Percentiles rank a stretch among this genome's conserved stretches.
Conservation (phyloP, 495 filamentous ascomycete genomes). For the Chaetomidium leptoderma region DNA sequence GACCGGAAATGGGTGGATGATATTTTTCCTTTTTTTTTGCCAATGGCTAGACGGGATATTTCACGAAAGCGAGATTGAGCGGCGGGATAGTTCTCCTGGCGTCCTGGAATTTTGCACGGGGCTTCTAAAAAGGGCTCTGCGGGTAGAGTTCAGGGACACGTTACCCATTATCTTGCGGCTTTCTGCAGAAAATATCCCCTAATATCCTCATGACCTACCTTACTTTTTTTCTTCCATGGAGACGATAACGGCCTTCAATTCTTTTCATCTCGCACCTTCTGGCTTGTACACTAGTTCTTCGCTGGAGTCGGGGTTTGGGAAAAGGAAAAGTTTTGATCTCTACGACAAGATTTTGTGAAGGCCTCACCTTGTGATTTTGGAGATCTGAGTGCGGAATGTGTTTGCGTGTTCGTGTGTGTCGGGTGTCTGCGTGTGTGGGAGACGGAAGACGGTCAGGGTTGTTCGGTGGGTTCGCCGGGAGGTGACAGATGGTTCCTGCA, state of each 20-base stretch:
- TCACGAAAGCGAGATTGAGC: constrained; percentile 29
- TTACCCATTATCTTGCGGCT: constrained; percentile 30
- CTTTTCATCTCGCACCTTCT: constrained; percentile 33
- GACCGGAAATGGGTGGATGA: constrained; percentile 36
- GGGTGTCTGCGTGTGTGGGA: background rate
- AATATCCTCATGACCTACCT: constrained; percentile 32
- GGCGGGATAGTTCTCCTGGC: constrained; percentile 32
- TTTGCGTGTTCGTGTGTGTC: background rate
- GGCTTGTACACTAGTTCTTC: constrained; percentile 38
- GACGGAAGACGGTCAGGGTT: background rate
- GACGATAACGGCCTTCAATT: constrained; percentile 23
- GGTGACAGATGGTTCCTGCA: constrained; percentile 8
- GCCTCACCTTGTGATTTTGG: background rate
- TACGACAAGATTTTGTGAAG: background rate
- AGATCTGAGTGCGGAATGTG: background rate
- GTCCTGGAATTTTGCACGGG: constrained; percentile 33
- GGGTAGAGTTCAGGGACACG: constrained; percentile 30
- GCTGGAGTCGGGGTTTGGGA: constrained; percentile 29
- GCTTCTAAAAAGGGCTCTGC: constrained; percentile 25
- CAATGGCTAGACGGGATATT: constrained; percentile 29
- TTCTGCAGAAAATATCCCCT: constrained; percentile 31
- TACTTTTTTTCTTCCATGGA: constrained; percentile 8
- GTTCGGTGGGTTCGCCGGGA: too few relatives aligned
- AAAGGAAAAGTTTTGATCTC: constrained; percentile 30
- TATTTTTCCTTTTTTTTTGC: constrained; percentile 17